phyloP scores from a whole-genome alignment of 306 rosid genomes.

The Sphenostylis stenocarpa region DNA sequence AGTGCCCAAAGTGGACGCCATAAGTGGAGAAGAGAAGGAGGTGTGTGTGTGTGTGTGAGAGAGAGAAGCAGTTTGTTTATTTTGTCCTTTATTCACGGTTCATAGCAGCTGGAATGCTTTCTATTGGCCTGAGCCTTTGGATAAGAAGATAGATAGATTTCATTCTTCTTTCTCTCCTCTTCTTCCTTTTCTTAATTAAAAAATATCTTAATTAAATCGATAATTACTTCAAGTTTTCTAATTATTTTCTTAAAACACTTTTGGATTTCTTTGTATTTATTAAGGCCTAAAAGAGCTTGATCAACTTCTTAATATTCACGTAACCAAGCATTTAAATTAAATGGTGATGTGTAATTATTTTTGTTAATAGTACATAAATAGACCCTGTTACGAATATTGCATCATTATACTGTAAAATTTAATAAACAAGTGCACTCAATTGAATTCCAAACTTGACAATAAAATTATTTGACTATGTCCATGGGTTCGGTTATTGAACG shows the following conservation, averaged over 20 bases:
- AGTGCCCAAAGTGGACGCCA: slow-evolving; percentile 79
- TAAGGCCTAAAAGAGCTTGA: background rate
- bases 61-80: background rate
- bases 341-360: background rate
- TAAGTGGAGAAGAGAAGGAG: slow-evolving; percentile 22
- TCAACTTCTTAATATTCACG: background rate
- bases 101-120: slow-evolving; percentile 31
- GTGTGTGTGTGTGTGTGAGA: background rate
- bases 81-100: slow-evolving; percentile 2
- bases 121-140: slow-evolving; percentile 50
- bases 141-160: slow-evolving; percentile 87
- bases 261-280: background rate
- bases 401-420: no score
- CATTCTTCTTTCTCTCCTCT: background rate
- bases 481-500: no score
- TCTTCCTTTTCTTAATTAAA: background rate
- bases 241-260: background rate
- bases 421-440: background rate
- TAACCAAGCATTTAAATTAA: background rate
- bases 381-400: no score
- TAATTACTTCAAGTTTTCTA: background rate
- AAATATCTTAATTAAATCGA: background rate
- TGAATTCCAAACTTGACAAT: background rate
- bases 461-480: no score
- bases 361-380: background rate